Evolutionary conservation across 139 green algal genomes (phyloP).

Genomic region (Coelastrella sp.): DNA sequence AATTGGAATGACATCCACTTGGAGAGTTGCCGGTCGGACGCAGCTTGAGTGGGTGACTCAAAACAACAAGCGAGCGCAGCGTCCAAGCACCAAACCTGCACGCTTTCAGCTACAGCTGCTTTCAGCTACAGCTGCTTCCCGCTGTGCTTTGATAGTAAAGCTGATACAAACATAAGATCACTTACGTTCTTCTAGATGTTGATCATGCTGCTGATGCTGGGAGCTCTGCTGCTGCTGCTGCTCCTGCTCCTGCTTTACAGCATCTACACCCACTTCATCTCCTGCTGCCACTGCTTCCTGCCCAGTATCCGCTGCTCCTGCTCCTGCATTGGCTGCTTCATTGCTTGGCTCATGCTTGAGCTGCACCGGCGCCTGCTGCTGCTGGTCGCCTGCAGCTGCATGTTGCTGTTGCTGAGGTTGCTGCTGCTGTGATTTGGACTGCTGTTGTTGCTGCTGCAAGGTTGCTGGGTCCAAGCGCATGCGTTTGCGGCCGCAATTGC

Average conservation of each 20-base stretch:
- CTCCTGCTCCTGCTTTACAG: not conserved
- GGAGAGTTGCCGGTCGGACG: not conserved
- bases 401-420: not conserved
- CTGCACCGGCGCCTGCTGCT: not conserved
- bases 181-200: slow-evolving; percentile 7
- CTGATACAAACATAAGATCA: too few species aligned
- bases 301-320: not conserved
- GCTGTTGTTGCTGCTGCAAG: slow-evolving; percentile 13
- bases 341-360: not conserved
- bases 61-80: too few species aligned
- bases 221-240: not conserved
- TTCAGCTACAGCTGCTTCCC: slow-evolving; percentile 22
- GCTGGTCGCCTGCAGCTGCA: not conserved
- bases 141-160: too few species aligned
- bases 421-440: not conserved
- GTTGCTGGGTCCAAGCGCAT: slow-evolving; percentile 37
- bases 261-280: not conserved
- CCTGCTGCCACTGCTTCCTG: slow-evolving; percentile 13
- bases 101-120: too few species aligned
- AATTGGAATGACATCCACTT: not conserved
- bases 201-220: slow-evolving; percentile 7
- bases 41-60: not conserved
- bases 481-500: slow-evolving; percentile 39
- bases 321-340: not conserved
- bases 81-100: too few species aligned